phyloP scores from a whole-genome alignment of 2,329 filamentous ascomycete species.

The Fusarium sp. region DNA sequence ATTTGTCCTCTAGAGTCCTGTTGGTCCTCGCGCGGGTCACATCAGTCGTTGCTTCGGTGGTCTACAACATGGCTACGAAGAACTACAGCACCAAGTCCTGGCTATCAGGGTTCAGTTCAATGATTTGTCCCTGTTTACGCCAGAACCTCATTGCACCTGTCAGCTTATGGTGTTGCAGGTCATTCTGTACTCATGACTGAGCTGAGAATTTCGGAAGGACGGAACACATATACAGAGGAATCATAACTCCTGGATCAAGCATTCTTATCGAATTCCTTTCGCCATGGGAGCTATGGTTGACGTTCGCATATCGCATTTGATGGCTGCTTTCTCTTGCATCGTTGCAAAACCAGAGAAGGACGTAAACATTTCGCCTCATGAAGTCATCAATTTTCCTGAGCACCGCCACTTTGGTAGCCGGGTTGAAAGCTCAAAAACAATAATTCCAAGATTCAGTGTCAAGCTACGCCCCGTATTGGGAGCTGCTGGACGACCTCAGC shows the following conservation, averaged over 20 bases:
- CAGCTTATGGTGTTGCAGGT: not conserved
- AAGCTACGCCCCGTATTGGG: not conserved
- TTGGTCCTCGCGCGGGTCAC: rapidly evolving
- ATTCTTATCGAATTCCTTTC: not conserved
- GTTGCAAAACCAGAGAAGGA: not conserved
- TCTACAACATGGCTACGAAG: not conserved
- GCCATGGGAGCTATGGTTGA: no score
- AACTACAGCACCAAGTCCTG: not conserved
- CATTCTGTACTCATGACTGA: not conserved
- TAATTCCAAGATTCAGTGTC: not conserved
- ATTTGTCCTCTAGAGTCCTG: not conserved
- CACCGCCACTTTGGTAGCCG: not conserved
- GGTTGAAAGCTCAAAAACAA: not conserved
- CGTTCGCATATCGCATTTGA: no score
- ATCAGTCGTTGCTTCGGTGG: not conserved
- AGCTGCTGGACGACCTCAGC: not conserved
- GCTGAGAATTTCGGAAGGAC: not conserved
- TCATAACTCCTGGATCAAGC: not conserved
- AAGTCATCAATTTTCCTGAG: not conserved
- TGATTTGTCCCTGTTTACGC: rapidly evolving
- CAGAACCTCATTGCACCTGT: rapidly evolving
- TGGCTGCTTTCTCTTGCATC: not conserved
- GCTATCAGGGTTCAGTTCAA: not conserved
- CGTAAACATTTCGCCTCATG: no score
- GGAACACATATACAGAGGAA: not conserved